A percentile compares a stretch with the other conserved stretches of the same genome.
phyloP scores from a whole-genome alignment of 352 stramenopile genomes.

The Aphanomyces astaci region DNA sequence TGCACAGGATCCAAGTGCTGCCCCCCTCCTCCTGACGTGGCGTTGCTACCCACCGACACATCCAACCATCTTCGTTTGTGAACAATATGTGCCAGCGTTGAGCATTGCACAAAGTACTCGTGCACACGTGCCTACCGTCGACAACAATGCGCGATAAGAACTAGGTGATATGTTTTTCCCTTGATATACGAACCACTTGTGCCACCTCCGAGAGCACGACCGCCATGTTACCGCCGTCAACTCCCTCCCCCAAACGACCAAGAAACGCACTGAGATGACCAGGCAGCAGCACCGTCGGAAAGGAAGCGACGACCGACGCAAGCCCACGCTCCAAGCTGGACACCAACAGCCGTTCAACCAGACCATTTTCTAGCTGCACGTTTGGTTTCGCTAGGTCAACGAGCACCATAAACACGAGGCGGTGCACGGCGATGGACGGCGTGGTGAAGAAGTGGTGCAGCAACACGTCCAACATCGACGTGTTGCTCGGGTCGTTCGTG shows the following conservation, averaged over 20 bases:
- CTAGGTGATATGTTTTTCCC: background rate
- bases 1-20: background rate
- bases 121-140: background rate
- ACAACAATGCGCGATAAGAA: background rate
- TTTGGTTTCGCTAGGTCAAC: conserved; percentile 12
- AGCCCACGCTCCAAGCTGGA: background rate
- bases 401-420: conserved; percentile 13
- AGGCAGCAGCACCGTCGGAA: background rate
- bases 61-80: too few relatives aligned
- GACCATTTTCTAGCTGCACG: background rate
- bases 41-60: background rate
- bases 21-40: background rate
- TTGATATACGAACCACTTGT: too few relatives aligned
- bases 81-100: background rate
- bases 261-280: background rate
- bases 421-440: background rate
- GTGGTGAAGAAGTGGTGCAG: conserved; percentile 2
- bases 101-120: conserved; percentile 6
- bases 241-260: background rate
- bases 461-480: background rate
- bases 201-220: background rate
- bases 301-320: background rate
- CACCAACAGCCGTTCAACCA: background rate
- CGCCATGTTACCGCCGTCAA: background rate
- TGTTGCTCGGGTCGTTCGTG: background rate